Base-by-base conservation (phyloP, 1,139 yeast genomes). In the Groenewaldozyma sp. region DNA sequence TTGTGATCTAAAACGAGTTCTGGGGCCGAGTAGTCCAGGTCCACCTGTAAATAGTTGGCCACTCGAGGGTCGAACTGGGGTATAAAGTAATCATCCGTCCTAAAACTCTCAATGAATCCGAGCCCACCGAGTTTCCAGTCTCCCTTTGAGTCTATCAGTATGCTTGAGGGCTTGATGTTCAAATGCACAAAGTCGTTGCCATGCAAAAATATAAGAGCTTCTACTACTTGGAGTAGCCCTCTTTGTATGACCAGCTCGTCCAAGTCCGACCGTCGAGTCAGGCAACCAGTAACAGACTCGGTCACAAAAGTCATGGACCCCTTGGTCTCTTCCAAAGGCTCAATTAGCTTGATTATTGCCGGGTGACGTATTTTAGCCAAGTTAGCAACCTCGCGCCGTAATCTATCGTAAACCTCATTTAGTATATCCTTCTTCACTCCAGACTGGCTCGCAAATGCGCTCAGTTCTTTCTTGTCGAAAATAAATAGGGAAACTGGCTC, bases 91-190 rank as follows among this genome's bases (percentile, higher is more conserved):
- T 74, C 78, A 5, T 49, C 49, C 22, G 58, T 77, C 16, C 54
- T 52, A 35, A 45, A 53, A 28, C 45, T 51, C 34, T 58, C 57
- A 21, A 83, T 59, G 51, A 81, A 81, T 37, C 73, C 73, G 47
- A 82, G 71, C 1, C 97, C 96, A 6, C 82, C 73, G 2, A 91
- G 59, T 59, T 88, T 91, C 97, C 97, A 93, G 60, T 91, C 98
- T 1, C 94, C 93, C 50, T 82, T 87, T 31, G 76, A 78, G 49
- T 82, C 88, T 20, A 91, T 71, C 45, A 80, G 73, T 1, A 91
- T 68, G 0, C 95, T 76, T 11, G 73, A 65, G 1, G 98, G 98
- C 48, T 79, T 80, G 24, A 93, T 52, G 49, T 87, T 84, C 49
- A 82, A 62, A 62, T 88, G 95, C 13, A 84, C 81, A 24, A 77